Evolutionary conservation across 2,329 filamentous ascomycete species (phyloP), one percentile per base, ranked within the genome.

Genomic region (Pezicula rhizophila): DNA sequence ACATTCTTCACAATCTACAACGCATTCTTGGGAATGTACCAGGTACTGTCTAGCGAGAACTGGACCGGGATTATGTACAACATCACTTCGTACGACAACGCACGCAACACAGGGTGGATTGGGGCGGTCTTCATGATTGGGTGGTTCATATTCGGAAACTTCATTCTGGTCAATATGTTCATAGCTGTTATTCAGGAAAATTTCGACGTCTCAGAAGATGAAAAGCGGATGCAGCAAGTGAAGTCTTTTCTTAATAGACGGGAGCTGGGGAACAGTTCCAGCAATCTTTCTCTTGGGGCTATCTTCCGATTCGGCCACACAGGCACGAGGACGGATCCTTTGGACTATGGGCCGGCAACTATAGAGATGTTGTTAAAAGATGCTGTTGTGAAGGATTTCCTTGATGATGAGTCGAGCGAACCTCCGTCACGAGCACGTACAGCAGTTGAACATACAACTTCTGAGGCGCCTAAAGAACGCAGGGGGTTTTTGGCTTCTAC

Each of bases 181-280:
- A 97, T 99, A 87, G 93, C 93, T 75, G 93, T 99, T 70, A 99
- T 99, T 57, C 93, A 99, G 67, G 93, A 99, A 65, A 99, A 96
- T 63, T 99, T 99, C 65, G 93, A 99, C 69, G 90, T 99, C 23
- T 95, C 91, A 3, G 93, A 99, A 66, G 95, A 99, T 64, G 91
- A 97, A 66, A 99, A 99, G 70, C 89, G 95, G 17, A 71, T 97
- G 53, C 89, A 97, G 65, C 95, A 99, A 69, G 91, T 99, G 52
- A 92, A 91, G 62, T 89, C 92, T 1, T 99, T 97, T 60, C 73
- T 99, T 40, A 89, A 95, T 63, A 84, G 91, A 58, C 95, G 92
- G 64, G 91, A 97, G 60, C 74, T 96, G 28, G 87, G 85, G 20
- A 79, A 72, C 33, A 78, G 81, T 65, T 66, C 81, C 65, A 77